These are phyloP conservation scores for Ustilaginoidea virens DNA, from an alignment of 2,329 filamentous ascomycete species.

Conservation along the genomic window DNA sequence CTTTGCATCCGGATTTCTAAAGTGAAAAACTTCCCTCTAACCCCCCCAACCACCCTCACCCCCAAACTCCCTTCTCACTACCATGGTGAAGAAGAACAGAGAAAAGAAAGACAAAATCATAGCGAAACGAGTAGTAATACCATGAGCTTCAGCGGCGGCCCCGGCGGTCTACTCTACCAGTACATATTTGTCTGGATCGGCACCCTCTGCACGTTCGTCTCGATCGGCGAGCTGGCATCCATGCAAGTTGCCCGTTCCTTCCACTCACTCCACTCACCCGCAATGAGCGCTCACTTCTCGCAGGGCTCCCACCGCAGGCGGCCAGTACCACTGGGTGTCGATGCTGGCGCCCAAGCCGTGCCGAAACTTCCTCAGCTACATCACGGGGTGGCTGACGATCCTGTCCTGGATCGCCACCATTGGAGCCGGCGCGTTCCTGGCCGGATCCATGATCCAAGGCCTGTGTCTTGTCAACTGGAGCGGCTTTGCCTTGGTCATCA, in stretches of 20 bases:
- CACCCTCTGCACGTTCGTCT: conserved; percentile 25
- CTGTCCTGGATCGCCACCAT: conserved; percentile 27
- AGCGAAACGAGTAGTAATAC: too few relatives aligned
- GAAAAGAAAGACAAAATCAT: too few relatives aligned
- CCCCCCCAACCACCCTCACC: too few relatives aligned
- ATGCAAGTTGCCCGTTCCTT: too few relatives aligned
- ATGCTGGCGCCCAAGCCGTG: conserved; percentile 30
- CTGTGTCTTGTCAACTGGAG: conserved; percentile 20
- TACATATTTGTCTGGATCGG: conserved; percentile 32
- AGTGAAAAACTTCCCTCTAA: too few relatives aligned
- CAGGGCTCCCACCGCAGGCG: conserved; percentile 35
- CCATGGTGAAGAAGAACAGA: too few relatives aligned
- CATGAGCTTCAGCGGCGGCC: conserved; percentile 35
- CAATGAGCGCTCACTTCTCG: too few relatives aligned
- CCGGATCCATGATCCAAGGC: conserved; percentile 31
- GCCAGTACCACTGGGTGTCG: conserved; percentile 46
- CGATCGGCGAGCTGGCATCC: conserved; percentile 24
- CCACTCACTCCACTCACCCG: too few relatives aligned
- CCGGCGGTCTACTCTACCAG: conserved; percentile 36
- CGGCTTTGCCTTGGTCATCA: conserved; percentile 6
- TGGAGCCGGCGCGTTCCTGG: conserved; percentile 23
- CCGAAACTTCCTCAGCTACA: conserved; percentile 39
- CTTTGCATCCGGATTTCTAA: too few relatives aligned
- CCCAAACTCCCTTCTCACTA: too few relatives aligned
- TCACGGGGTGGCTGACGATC: conserved; percentile 31